These are phyloP conservation scores for Biscogniauxia mediterranea DNA, from an alignment of 2,329 filamentous ascomycete genomes.

Conservation along the genomic window DNA sequence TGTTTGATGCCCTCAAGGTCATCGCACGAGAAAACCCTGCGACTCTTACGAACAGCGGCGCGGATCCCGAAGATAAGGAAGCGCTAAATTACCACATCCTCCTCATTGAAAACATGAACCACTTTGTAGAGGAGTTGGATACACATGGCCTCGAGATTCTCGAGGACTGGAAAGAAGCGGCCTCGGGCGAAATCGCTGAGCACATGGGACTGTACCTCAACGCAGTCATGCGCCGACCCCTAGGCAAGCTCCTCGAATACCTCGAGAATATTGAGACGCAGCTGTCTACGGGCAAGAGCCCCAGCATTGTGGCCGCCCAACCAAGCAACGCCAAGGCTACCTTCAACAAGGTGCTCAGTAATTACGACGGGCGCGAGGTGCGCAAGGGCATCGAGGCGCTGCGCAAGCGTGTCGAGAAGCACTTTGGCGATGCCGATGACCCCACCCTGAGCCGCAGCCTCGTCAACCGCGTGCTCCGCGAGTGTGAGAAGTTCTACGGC, in stretches of 20 bases:
- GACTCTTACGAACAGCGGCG: constrained; percentile 43
- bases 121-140: constrained; percentile 91
- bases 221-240: constrained; percentile 81
- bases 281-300: constrained; percentile 57
- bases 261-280: constrained; percentile 83
- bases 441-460: constrained; percentile 60
- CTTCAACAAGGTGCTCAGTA: constrained; percentile 82
- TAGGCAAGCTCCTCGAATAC: constrained; percentile 89
- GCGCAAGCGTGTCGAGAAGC: constrained; percentile 91
- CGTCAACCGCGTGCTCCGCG: constrained; percentile 55
- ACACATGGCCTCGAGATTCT: constrained; percentile 71
- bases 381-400: constrained; percentile 86
- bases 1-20: constrained; percentile 96
- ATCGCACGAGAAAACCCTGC: constrained; percentile 73
- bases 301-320: constrained; percentile 68
- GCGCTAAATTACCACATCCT: constrained; percentile 96
- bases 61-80: constrained; percentile 84
- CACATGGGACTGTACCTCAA: constrained; percentile 86
- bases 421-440: constrained; percentile 88
- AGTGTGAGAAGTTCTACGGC: constrained; percentile 63
- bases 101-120: constrained; percentile 98
- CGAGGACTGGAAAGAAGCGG: constrained; percentile 78
- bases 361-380: constrained; percentile 81
- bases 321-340: constrained; percentile 78
- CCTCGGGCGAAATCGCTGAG: constrained; percentile 74